Percentiles rank a stretch among this genome's conserved stretches.
phyloP scores from a whole-genome alignment of 345 rosid genomes.

The Boechera stricta region DNA sequence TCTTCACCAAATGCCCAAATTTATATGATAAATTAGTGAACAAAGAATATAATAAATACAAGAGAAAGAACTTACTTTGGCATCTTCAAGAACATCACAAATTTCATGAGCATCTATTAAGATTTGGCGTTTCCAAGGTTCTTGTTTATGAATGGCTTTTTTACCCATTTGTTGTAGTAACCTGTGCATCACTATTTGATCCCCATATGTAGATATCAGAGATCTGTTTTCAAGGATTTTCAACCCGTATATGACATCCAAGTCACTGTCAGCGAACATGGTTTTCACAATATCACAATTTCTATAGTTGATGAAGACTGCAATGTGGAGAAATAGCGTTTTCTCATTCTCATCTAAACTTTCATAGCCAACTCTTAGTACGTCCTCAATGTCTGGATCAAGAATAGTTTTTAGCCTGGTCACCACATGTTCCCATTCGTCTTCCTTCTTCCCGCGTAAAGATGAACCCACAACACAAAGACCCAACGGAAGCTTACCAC shows the following conservation, averaged over 20 bases:
- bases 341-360: slow-evolving; percentile 19
- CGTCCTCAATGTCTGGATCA: not conserved
- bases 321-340: slow-evolving; percentile 19
- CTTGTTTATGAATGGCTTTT: slow-evolving; percentile 5
- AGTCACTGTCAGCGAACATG: not conserved
- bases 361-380: not conserved
- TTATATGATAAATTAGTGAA: too few relatives aligned
- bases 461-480: slow-evolving; percentile 19
- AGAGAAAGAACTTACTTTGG: slow-evolving; percentile 3
- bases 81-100: slow-evolving; percentile 7
- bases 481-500: not conserved
- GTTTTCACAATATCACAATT: not conserved
- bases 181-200: slow-evolving; percentile 40
- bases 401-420: not conserved
- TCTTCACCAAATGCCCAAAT: too few relatives aligned
- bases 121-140: slow-evolving; percentile 25
- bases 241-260: not conserved
- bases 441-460: slow-evolving; percentile 5
- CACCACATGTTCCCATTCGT: not conserved
- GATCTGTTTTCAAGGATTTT: slow-evolving; percentile 13
- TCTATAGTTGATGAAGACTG: not conserved
- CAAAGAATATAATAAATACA: too few relatives aligned
- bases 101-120: slow-evolving; percentile 8
- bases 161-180: slow-evolving; percentile 42
- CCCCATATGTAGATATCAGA: slow-evolving; percentile 33